These are phyloP conservation scores for Botrytis sinoallii DNA, from an alignment of 2,329 filamentous ascomycete genomes.

Conservation along the genomic window DNA sequence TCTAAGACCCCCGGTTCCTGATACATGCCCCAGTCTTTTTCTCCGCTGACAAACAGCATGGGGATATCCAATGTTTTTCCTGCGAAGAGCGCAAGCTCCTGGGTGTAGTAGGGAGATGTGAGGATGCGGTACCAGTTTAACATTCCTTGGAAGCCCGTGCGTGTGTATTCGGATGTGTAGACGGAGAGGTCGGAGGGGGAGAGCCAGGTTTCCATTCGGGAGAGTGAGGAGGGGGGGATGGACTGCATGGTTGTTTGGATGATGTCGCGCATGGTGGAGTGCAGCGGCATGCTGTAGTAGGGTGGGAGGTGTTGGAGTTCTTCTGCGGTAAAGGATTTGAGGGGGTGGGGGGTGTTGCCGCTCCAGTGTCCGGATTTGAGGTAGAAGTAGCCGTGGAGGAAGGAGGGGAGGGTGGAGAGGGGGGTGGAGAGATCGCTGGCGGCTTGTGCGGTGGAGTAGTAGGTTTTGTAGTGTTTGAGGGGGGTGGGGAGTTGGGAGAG, in stretches of 20 bases:
- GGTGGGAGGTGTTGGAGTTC: slow-evolving; percentile 59
- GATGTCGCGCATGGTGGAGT: slow-evolving; percentile 56
- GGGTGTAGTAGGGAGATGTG: slow-evolving; percentile 47
- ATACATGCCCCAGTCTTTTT: slow-evolving; percentile 64
- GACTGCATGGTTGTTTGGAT: slow-evolving; percentile 52
- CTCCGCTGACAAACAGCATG: slow-evolving; percentile 58
- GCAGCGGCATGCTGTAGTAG: slow-evolving; percentile 65
- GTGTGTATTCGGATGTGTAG: slow-evolving; percentile 58
- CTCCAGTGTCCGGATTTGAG: slow-evolving; percentile 63
- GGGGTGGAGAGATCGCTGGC: slow-evolving; percentile 46
- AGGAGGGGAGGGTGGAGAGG: slow-evolving; percentile 34
- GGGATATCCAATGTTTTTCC: slow-evolving; percentile 61
- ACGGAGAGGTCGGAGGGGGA: slow-evolving; percentile 54
- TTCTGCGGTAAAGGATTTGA: slow-evolving; percentile 54
- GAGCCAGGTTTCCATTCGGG: slow-evolving; percentile 56
- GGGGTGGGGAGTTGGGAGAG: slow-evolving; percentile 51
- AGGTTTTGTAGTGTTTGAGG: slow-evolving; percentile 68
- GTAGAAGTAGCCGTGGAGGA: slow-evolving; percentile 65
- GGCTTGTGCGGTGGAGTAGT: slow-evolving; percentile 52
- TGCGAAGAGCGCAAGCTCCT: slow-evolving; percentile 57
- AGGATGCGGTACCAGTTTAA: slow-evolving; percentile 66
- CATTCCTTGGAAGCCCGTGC: slow-evolving; percentile 63
- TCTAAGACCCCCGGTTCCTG: slow-evolving; percentile 64
- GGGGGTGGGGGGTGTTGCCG: slow-evolving; percentile 51
- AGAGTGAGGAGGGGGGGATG: too few species aligned